These are phyloP conservation scores for Leccinum incarnatum DNA, from an alignment of 768 basidiomycete genomes.

Conservation along the genomic window DNA sequence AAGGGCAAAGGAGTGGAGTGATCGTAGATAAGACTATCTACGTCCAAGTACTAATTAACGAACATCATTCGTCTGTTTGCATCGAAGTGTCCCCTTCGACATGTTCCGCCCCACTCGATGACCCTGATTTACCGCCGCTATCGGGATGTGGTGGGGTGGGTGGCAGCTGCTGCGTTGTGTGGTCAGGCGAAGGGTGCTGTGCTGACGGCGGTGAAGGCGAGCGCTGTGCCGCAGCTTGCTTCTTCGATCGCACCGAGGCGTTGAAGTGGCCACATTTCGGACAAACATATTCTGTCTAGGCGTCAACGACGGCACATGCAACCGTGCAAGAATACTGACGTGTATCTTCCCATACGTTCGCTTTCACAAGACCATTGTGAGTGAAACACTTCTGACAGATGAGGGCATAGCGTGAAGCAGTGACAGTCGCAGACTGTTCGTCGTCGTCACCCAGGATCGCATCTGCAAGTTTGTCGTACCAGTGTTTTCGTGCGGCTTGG, in stretches of 20 bases:
- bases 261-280: slow-evolving; percentile 88
- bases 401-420: slow-evolving; percentile 66
- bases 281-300: slow-evolving; percentile 71
- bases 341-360: slow-evolving; percentile 74
- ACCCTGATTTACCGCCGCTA: not conserved
- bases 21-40: not conserved
- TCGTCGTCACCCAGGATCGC: slow-evolving; percentile 83
- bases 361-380: slow-evolving; percentile 87
- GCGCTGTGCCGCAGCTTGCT: slow-evolving; percentile 18
- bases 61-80: not conserved
- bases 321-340: slow-evolving; percentile 50
- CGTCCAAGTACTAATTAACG: not conserved
- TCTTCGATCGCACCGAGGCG: slow-evolving; percentile 39
- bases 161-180: slow-evolving; percentile 4
- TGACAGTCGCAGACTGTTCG: slow-evolving; percentile 33
- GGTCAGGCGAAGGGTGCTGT: slow-evolving; percentile 10
- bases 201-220: slow-evolving; percentile 28
- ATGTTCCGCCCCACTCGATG: not conserved
- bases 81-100: slow-evolving; percentile 7
- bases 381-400: slow-evolving; percentile 86
- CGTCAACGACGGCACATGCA: not conserved
- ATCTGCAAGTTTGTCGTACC: slow-evolving; percentile 89
- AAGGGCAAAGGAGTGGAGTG: not conserved
- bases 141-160: not conserved
- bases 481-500: slow-evolving; percentile 63